Base-by-base conservation (phyloP, 2,329 filamentous ascomycete genomes). In the Microsporum audouinii region DNA sequence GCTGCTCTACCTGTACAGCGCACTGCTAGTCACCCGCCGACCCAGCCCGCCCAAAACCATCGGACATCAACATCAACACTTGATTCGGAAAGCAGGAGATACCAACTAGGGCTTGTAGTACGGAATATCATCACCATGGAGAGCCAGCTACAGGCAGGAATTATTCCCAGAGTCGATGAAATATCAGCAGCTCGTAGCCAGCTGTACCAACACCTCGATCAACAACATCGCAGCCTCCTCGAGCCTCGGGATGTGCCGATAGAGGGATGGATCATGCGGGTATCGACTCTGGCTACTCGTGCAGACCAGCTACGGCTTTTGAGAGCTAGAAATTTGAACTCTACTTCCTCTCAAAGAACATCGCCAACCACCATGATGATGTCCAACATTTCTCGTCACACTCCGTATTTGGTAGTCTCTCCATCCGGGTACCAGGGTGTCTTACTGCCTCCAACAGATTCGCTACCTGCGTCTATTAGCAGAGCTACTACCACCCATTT, bases 351-450 rank as follows among this genome's bases (percentile, higher is more conserved):
- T 8, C 51, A 34, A 56, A 10, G 12, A 31, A 23, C 49, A 53
- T 36, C 12, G 29, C 31, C 57, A n/a, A 63, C 31, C 31, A 36
- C 62, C 47, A 61, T 63, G 29, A 7, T 29, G 10, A 12, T 1
- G 14, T 31, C 27, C 4, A 49, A 5, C 38, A 3, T 3, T 31
- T 29, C 6, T 14, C 45, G 45, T 3, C 23, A 59, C 41, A 51
- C 62, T 23, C 66, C 76, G 41, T 79, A 78, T 63, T 67, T 80
- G 5, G 69, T 80, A 8, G 77, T 76, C 1, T 75, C 75, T 4
- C 76, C 77, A 8, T 67, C 68, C 41, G 78, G 78, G 1, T 77
- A 76, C 34, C 74, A 78, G 60, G 77, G 75, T 6, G 64, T 80
- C 8, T 65, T 80, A 1, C 71, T 76, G 49, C 73, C 76, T 4